These are phyloP conservation scores for Zymoseptoria crescenta DNA, from an alignment of 2,329 filamentous ascomycete genomes.

Conservation along the genomic window DNA sequence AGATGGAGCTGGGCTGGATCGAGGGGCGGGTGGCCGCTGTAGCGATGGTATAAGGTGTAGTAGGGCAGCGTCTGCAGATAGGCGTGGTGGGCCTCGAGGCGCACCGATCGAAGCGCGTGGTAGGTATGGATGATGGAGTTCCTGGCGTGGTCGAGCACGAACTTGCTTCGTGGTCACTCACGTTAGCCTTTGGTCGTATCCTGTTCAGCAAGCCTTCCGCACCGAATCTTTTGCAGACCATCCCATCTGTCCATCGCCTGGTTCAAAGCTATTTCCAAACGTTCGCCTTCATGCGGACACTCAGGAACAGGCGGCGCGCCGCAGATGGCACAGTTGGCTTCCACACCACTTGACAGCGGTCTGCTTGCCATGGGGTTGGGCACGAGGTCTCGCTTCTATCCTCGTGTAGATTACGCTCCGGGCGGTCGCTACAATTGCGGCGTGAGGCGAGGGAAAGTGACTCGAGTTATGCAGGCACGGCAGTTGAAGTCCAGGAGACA, in stretches of 20 bases:
- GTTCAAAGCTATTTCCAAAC: constrained; percentile 26
- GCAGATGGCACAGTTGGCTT: constrained; percentile 32
- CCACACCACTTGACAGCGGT: constrained; percentile 12
- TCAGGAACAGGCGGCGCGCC: constrained; percentile 26
- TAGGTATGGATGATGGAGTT: constrained; percentile 39
- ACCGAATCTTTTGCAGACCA: constrained; percentile 23
- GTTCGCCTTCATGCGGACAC: constrained; percentile 29
- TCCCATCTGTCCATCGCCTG: constrained; percentile 28
- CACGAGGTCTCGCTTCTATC: constrained; percentile 8
- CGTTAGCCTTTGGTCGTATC: constrained; percentile 1
- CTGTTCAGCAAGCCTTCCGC: constrained; percentile 1
- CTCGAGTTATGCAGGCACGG: neutral
- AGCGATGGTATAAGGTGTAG: constrained; percentile 41
- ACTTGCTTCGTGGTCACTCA: constrained; percentile 31
- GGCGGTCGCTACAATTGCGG: neutral
- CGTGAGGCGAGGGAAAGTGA: neutral
- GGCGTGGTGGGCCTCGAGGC: constrained; percentile 35
- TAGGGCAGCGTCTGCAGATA: constrained; percentile 40
- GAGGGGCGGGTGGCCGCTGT: constrained; percentile 38
- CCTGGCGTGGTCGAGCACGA: constrained; percentile 40
- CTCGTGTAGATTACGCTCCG: neutral
- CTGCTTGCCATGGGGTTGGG: constrained; percentile 14
- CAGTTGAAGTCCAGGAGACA: neutral
- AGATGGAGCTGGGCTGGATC: constrained; percentile 34
- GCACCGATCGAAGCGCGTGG: constrained; percentile 33